Conservation (phyloP, 2,329 filamentous ascomycete species). For the Epichloe amarillans region DNA sequence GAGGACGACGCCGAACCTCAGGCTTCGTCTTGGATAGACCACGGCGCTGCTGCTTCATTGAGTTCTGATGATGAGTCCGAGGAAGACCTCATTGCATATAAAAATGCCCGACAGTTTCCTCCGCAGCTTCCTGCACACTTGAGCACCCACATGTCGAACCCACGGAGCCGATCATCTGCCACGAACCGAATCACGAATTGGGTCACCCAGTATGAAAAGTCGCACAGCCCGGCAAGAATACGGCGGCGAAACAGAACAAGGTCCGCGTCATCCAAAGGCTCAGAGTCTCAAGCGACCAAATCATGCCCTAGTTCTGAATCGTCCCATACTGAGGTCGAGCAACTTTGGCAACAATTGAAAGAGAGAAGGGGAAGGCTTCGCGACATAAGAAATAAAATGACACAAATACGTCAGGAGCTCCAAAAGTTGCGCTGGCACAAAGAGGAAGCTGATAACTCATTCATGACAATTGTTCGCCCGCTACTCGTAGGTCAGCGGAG, state of each 20-base stretch:
- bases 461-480: slow-evolving; percentile 26
- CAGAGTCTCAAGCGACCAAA: slow-evolving; percentile 1
- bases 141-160: slow-evolving; percentile 9
- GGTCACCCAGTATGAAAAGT: slow-evolving; percentile 20
- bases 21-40: slow-evolving; percentile 3
- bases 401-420: slow-evolving; percentile 18
- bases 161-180: slow-evolving; percentile 14
- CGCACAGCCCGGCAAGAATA: slow-evolving; percentile 12
- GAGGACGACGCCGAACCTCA: neutral
- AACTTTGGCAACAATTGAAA: slow-evolving; percentile 23
- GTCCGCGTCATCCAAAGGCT: slow-evolving; percentile 4
- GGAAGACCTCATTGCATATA: slow-evolving; percentile 17
- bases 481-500: slow-evolving; percentile 19
- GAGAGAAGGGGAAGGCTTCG: slow-evolving; percentile 17
- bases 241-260: slow-evolving; percentile 5
- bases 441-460: slow-evolving; percentile 25
- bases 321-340: slow-evolving; percentile 19
- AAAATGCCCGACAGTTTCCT: slow-evolving; percentile 19
- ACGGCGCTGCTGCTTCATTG: neutral
- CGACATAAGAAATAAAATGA: slow-evolving; percentile 20
- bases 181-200: slow-evolving; percentile 21
- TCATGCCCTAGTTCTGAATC: slow-evolving; percentile 3
- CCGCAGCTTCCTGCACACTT: slow-evolving; percentile 18
- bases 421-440: slow-evolving; percentile 18
- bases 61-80: slow-evolving; percentile 14